Evolutionary conservation across 768 basidiomycete genomes (phyloP).

Genomic region (Tricholoma furcatifolium): DNA sequence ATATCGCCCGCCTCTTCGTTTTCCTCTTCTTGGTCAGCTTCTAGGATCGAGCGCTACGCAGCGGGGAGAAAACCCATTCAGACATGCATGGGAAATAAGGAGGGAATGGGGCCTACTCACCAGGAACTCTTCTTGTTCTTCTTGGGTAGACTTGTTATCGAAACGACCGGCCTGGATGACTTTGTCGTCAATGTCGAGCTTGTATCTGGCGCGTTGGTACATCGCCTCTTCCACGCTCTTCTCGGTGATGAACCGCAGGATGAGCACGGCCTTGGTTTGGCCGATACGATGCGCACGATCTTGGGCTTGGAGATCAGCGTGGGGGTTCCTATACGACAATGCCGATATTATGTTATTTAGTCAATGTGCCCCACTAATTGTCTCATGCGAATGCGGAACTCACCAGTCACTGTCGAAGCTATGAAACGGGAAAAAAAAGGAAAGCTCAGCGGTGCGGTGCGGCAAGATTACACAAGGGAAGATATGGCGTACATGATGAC

Average conservation of each 20-base stretch:
- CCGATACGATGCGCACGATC: slow-evolving; percentile 99
- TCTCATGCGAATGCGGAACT: slow-evolving; percentile 10
- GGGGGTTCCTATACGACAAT: slow-evolving; percentile 73
- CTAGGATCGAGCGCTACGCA: slow-evolving; percentile 79
- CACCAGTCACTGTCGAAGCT: slow-evolving; percentile 82
- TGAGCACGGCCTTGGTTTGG: slow-evolving; percentile 96
- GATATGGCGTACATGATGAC: slow-evolving; percentile 76
- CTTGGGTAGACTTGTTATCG: slow-evolving; percentile 97
- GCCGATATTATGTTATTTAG: neutral
- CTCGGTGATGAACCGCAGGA: slow-evolving; percentile 95
- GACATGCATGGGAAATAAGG: neutral
- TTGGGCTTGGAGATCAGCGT: slow-evolving; percentile 98
- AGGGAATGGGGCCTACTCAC: slow-evolving; percentile 42
- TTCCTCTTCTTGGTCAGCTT: slow-evolving; percentile 88
- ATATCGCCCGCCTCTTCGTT: slow-evolving; percentile 90
- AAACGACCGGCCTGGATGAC: slow-evolving; percentile 99
- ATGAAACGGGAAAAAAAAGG: neutral
- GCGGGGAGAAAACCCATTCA: slow-evolving; percentile 7
- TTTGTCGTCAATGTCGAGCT: slow-evolving; percentile 98
- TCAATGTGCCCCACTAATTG: neutral
- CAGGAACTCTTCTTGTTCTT: slow-evolving; percentile 95
- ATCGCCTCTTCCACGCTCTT: slow-evolving; percentile 99
- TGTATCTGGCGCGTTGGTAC: slow-evolving; percentile 91
- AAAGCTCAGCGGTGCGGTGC: no score
- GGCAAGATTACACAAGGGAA: slow-evolving; percentile 14